phyloP scores from a whole-genome alignment of 176 grass and related monocot species.

The Oryza officinalis region DNA sequence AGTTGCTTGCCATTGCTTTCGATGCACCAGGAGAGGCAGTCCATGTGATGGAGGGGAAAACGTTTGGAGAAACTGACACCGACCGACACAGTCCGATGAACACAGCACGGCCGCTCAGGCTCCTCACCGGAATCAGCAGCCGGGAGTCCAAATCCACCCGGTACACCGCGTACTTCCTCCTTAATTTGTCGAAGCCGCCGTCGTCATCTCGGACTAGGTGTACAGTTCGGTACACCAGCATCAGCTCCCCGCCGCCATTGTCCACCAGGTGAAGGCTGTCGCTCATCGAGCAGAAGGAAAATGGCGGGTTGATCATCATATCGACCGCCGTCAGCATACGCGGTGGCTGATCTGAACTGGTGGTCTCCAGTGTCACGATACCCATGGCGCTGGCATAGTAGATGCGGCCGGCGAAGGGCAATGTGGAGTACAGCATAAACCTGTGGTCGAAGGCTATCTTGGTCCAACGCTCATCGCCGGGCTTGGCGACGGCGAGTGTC shows the following conservation, averaged over 20 bases:
- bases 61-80: background rate
- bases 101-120: background rate
- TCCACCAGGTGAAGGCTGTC: background rate
- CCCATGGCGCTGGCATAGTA: background rate
- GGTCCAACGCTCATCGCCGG: too few species aligned
- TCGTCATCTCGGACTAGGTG: too few species aligned
- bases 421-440: too few species aligned
- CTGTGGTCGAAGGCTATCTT: too few species aligned
- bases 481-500: too few species aligned
- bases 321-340: background rate
- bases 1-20: too few species aligned
- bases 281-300: rapidly evolving
- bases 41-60: background rate
- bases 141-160: too few species aligned
- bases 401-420: background rate
- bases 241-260: background rate
- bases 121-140: background rate
- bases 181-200: too few species aligned
- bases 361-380: background rate
- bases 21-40: too few species aligned
- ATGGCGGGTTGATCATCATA: background rate
- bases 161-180: background rate
- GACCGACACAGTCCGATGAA: background rate
- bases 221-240: background rate
- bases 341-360: background rate